A percentile compares a stretch with the other conserved stretches of the same genome.
Conservation (phyloP, 2,329 filamentous ascomycete genomes). For the Pseudogymnoascus sp. region DNA sequence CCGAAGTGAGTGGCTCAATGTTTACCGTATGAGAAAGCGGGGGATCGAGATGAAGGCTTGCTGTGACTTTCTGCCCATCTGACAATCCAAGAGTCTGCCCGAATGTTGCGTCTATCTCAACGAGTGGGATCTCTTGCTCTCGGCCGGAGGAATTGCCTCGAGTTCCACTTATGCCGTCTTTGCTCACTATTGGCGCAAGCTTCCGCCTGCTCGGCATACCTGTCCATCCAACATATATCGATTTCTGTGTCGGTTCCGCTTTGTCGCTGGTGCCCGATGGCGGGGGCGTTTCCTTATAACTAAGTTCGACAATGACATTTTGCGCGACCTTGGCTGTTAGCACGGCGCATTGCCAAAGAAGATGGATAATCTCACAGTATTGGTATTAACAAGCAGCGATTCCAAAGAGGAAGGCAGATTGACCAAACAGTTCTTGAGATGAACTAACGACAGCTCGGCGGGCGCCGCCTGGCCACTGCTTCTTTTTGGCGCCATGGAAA, state of each 20-base stretch:
- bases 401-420: slow-evolving; percentile 84
- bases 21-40: slow-evolving; percentile 89
- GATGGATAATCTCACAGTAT: slow-evolving; percentile 58
- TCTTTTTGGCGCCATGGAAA: slow-evolving; percentile 10
- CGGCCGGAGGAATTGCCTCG: slow-evolving; percentile 48
- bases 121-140: slow-evolving; percentile 67
- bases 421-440: slow-evolving; percentile 89
- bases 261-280: slow-evolving; percentile 37
- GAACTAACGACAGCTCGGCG: slow-evolving; percentile 77
- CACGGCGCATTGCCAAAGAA: neutral
- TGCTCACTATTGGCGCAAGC: slow-evolving; percentile 61
- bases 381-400: slow-evolving; percentile 76
- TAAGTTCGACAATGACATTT: slow-evolving; percentile 92
- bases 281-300: slow-evolving; percentile 55
- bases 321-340: slow-evolving; percentile 61
- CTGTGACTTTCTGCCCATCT: slow-evolving; percentile 72
- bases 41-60: slow-evolving; percentile 75
- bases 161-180: slow-evolving; percentile 60
- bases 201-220: slow-evolving; percentile 92
- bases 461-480: slow-evolving; percentile 54
- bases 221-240: slow-evolving; percentile 89
- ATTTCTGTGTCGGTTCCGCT: slow-evolving; percentile 48
- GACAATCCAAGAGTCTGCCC: slow-evolving; percentile 66
- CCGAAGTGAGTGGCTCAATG: slow-evolving; percentile 88
- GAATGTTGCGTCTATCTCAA: slow-evolving; percentile 84